Base-by-base conservation (phyloP, 768 basidiomycete genomes). In the Lactifluus rugatus region DNA sequence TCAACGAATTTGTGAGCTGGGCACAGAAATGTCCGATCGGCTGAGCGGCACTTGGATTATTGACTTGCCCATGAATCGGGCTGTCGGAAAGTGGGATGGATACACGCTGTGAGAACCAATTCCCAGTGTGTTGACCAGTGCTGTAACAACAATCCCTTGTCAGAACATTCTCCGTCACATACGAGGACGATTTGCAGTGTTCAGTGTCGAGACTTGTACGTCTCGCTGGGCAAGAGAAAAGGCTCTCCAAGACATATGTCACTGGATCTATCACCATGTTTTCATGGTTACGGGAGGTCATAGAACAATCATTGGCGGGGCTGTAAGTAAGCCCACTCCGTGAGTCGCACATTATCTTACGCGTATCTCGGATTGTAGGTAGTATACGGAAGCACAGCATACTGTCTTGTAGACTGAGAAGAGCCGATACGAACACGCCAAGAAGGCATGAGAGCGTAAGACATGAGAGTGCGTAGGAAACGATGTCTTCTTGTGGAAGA, bases 11-110 rank as follows among this genome's bases (percentile, higher is more conserved):
- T 85, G 86, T 63, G 82, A 81, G 58, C 71, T 85, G 25, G 89
- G 89, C 6, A 74, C 72, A 19, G 76, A 76, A 50, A 67, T 79
- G 14, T 82, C 82, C 46, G 84, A 76, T 36, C 64, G 61, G 46
- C 69, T 74, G 21, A 72, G 72, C 25, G 78, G 83, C 14, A 83
- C 81, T 2, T 92, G 89, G 89, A 87, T 91, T 61, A 81, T 90
- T 25, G 89, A 92, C 64, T 67, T 81, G 46, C 78, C 85, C 54
- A 80, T 81, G 56, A 83, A 83, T 45, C 70, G 75, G 52, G 73
- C 73, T 21, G 79, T 91, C 23, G 89, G 86, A 7, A 76, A 86
- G 65, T 90, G 89, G 88, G 88, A 89, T 62, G 85, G 86, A 3
- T 83, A 80, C 62, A 81, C 84, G 19, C 61, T 89, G 89, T 89